Percentiles rank a stretch among this genome's conserved stretches.
Evolutionary conservation across 441 rosid species (phyloP).

Genomic region (Eutrema salsugineum): DNA sequence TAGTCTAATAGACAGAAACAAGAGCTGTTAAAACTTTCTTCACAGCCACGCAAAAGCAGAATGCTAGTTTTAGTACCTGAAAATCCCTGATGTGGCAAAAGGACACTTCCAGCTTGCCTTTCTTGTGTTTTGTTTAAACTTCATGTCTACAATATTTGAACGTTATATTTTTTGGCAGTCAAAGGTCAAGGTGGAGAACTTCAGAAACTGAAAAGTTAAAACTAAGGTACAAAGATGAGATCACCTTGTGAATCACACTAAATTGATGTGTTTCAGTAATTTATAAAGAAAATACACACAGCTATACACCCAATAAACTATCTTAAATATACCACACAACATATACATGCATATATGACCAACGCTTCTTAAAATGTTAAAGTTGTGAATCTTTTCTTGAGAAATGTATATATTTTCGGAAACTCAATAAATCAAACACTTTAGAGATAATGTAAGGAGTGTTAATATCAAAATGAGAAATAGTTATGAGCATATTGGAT

Average conservation of each 20-base stretch:
- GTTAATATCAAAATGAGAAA: neutral
- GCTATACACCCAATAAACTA: neutral
- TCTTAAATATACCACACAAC: neutral
- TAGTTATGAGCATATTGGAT: neutral
- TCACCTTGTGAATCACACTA: neutral
- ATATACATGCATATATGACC: neutral
- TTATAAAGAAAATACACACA: neutral
- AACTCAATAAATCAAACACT: neutral
- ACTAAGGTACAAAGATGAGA: neutral
- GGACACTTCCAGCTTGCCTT: neutral
- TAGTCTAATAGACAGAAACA: neutral
- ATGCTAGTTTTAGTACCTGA: neutral
- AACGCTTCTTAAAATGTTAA: neutral
- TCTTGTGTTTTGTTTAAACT: neutral
- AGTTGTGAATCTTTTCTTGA: neutral
- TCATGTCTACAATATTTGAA: neutral
- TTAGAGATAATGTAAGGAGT: neutral
- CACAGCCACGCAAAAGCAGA: slow-evolving; percentile 1
- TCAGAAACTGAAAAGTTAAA: neutral
- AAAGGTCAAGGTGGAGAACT: neutral
- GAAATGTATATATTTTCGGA: neutral
- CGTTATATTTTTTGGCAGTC: neutral
- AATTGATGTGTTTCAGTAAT: neutral
- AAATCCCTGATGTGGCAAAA: neutral
- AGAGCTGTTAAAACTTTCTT: neutral